Evolutionary conservation across 768 basidiomycete species (phyloP), one percentile per base, ranked within the genome.

Genomic region (Lactarius tabidus): DNA sequence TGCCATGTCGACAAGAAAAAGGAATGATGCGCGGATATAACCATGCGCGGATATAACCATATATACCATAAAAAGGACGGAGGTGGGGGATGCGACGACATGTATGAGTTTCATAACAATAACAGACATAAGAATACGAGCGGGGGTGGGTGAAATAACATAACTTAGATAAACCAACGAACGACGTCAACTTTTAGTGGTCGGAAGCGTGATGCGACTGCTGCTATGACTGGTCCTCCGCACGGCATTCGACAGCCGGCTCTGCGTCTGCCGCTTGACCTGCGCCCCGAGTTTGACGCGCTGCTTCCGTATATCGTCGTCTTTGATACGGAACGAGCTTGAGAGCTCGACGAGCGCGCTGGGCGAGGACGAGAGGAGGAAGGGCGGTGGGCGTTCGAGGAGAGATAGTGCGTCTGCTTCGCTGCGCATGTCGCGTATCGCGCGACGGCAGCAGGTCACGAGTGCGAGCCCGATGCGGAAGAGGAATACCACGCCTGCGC

Each of bases 301-400:
- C 69, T 88, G 88, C 71, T 91, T 92, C 31, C 85, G 82, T 18
- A 93, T 67, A 64, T 92, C 90, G 63, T 91, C 90, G 69, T 92
- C 91, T 71, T 88, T 92, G 65, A 92, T 74, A 73, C 88, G 91
- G 67, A 89, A 77, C 3, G 82, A 79, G n/a, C 82, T 76, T 0
- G 83, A 82, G 9, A 87, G 79, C n/a, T 83, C 75, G 36, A 92
- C 74, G 66, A 92, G 80, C 1, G 81, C 80, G 53, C 89, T 90
- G 0, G 87, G 80, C 4, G 79, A 78, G 0, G 84, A 76, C 0
- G 88, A 88, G 0, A 92, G 79, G 60, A 77, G 77, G n/a, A 75
- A 72, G 0, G 78, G 73, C 1, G 84, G 81, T 0, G 88, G 88
- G 20, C 74, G 82, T 8, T 74, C 70, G 15, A 93, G 81, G 43